Evolutionary conservation across 306 rosid genomes (phyloP).

Genomic region (Lathyrus oleraceus): DNA sequence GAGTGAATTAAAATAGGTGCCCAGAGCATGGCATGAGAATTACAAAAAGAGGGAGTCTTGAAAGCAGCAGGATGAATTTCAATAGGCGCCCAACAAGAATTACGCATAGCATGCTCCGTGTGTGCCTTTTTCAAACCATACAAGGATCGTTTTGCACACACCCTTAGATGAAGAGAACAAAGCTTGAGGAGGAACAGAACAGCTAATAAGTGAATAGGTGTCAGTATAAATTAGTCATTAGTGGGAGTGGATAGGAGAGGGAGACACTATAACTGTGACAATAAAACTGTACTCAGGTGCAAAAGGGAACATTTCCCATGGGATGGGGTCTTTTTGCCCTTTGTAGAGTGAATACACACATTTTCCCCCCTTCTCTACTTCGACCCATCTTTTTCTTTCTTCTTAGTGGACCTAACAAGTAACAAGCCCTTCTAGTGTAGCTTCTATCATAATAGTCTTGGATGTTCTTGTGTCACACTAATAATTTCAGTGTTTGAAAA

Average conservation of each 20-base stretch:
- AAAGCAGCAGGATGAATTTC: no score
- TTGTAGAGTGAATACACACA: neutral
- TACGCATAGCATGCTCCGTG: no score
- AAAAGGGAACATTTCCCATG: neutral
- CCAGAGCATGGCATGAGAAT: no score
- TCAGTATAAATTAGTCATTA: neutral
- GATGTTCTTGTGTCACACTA: conserved; percentile 3
- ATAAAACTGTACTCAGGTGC: neutral
- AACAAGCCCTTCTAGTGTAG: conserved; percentile 3
- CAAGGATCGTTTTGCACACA: no score
- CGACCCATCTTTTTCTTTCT: neutral
- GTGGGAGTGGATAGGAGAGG: neutral
- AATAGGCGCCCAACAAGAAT: no score
- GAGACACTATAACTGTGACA: neutral
- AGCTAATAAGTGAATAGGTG: neutral
- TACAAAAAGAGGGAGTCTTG: no score
- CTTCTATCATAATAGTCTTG: neutral
- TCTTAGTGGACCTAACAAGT: neutral
- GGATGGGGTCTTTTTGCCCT: neutral
- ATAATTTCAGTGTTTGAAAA: neutral
- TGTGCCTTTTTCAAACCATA: no score
- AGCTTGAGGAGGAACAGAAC: neutral
- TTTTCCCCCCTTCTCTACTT: neutral
- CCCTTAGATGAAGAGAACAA: no score
- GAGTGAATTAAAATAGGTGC: no score